phyloP scores from a whole-genome alignment of 2,329 filamentous ascomycete species.

The Epichloe sp. region DNA sequence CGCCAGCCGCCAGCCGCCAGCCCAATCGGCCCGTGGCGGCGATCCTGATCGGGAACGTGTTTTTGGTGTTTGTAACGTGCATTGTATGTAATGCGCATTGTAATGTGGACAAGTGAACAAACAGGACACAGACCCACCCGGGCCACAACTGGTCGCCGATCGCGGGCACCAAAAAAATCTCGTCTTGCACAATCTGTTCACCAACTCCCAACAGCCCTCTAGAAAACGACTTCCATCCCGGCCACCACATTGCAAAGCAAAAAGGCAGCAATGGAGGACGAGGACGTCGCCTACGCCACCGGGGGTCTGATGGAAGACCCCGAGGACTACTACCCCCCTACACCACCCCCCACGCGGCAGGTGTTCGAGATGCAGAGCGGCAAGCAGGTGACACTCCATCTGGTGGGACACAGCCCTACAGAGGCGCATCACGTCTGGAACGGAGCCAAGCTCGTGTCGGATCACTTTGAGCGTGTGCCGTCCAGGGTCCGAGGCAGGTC shows the following conservation, averaged over 20 bases:
- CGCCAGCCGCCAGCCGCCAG: no score
- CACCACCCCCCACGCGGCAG: constrained; percentile 61
- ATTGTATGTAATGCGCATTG: no score
- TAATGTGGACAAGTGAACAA: no score
- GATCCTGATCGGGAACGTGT: no score
- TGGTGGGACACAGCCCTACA: constrained; percentile 78
- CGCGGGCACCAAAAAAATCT: no score
- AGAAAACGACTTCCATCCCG: no score
- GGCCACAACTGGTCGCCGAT: no score
- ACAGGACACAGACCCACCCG: no score
- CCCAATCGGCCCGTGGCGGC: no score
- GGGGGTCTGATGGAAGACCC: constrained; percentile 66
- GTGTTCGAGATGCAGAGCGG: constrained; percentile 58
- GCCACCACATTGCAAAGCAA: background rate
- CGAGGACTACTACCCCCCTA: constrained; percentile 66
- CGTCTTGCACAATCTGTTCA: no score
- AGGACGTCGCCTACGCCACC: constrained; percentile 22
- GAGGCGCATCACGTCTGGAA: constrained; percentile 93
- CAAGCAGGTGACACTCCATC: constrained; percentile 51
- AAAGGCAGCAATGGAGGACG: constrained; percentile 13
- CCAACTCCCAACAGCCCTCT: no score
- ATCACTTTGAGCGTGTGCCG: constrained; percentile 63
- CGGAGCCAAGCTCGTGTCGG: constrained; percentile 63
- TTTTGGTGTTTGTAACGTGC: no score
- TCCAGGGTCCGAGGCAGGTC: constrained; percentile 49